A percentile compares a stretch with the other conserved stretches of the same genome.
phyloP scores from a whole-genome alignment of 2,329 filamentous ascomycete genomes.

The Orbilia javanica region DNA sequence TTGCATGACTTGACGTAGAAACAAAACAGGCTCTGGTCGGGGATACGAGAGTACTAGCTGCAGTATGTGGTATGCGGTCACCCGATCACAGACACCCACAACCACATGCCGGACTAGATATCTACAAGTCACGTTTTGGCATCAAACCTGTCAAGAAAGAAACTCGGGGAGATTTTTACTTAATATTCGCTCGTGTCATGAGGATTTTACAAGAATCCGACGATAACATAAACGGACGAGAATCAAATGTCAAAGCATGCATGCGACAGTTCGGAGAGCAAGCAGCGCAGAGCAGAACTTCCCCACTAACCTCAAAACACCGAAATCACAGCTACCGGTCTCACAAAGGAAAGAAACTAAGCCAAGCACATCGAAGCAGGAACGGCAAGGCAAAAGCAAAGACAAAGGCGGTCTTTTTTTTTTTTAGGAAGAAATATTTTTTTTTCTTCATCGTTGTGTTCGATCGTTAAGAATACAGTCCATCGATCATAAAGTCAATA shows the following conservation, averaged over 20 bases:
- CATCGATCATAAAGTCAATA: slow-evolving; percentile 21
- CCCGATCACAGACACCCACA: slow-evolving; percentile 36
- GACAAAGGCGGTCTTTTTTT: slow-evolving; percentile 7
- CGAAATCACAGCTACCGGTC: neutral
- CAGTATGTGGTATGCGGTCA: slow-evolving; percentile 34
- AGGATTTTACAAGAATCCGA: no score
- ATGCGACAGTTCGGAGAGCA: neutral
- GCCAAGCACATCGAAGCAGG: neutral
- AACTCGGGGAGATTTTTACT: no score
- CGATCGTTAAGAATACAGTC: slow-evolving; percentile 47
- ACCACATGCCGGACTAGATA: slow-evolving; percentile 13
- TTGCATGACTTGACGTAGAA: no score
- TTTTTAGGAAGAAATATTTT: slow-evolving; percentile 37
- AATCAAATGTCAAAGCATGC: no score
- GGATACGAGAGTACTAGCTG: no score
- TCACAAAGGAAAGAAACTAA: slow-evolving; percentile 16
- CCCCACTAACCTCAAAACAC: slow-evolving; percentile 1
- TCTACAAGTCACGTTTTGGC: neutral
- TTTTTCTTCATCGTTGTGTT: slow-evolving; percentile 21
- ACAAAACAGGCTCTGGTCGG: neutral
- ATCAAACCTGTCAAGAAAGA: no score
- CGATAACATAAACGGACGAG: neutral
- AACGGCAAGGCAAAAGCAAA: neutral
- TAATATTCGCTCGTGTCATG: no score
- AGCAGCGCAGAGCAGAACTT: neutral